Evolutionary conservation across 768 basidiomycete species (phyloP).

Genomic region (Multifurca ochricompacta): DNA sequence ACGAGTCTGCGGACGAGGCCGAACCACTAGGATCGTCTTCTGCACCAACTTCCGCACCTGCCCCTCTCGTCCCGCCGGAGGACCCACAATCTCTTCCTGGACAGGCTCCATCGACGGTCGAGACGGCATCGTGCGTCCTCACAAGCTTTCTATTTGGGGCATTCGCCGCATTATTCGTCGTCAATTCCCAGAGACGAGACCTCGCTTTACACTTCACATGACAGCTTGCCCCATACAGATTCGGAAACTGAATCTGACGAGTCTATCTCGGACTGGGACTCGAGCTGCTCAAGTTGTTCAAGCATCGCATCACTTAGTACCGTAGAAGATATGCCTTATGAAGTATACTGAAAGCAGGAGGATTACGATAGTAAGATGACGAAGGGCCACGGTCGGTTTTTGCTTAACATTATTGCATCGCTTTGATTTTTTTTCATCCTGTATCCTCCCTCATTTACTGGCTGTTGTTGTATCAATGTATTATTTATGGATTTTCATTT

Average conservation of each 20-base stretch:
- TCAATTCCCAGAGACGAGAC: constrained; percentile 22
- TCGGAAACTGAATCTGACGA: constrained; percentile 10
- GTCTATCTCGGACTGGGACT: constrained; percentile 5
- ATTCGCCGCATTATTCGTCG: constrained; percentile 38
- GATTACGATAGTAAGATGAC: background rate
- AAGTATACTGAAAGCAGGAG: background rate
- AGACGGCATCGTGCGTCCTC: constrained; percentile 39
- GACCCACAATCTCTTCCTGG: constrained; percentile 7
- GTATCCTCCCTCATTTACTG: background rate
- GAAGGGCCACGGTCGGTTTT: background rate
- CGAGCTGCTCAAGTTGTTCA: constrained; percentile 21
- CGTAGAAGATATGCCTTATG: constrained; percentile 7
- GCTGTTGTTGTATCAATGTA: constrained; percentile 11
- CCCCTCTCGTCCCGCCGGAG: constrained; percentile 21
- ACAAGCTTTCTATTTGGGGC: constrained; percentile 56
- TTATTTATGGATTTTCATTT: constrained; percentile 1
- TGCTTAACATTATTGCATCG: constrained; percentile 9
- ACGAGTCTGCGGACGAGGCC: constrained; percentile 15
- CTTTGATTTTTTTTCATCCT: background rate
- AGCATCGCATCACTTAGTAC: constrained; percentile 21
- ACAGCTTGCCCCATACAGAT: background rate
- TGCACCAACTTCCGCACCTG: constrained; percentile 8
- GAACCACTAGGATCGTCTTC: background rate
- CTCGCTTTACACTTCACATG: constrained; percentile 21
- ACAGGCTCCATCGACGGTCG: constrained; percentile 20